Evolutionary conservation across 2,329 filamentous ascomycete genomes (phyloP).

Genomic region (Orbilia oligospora): DNA sequence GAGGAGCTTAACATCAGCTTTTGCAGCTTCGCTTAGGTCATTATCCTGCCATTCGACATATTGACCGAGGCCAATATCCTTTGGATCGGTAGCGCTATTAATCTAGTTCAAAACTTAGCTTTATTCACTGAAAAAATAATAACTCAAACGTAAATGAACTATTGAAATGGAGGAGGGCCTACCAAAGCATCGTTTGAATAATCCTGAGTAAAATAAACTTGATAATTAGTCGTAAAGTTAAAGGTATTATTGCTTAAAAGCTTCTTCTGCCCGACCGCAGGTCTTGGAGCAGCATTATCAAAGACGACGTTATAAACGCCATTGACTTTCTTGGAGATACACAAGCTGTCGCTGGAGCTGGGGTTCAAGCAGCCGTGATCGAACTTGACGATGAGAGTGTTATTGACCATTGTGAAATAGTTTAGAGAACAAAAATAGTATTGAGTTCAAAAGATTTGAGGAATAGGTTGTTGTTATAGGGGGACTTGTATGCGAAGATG

Average conservation of each 20-base stretch:
- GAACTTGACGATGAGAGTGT: constrained; percentile 34
- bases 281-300: constrained; percentile 18
- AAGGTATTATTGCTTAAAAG: constrained; percentile 19
- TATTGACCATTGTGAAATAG: constrained; percentile 29
- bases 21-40: constrained; percentile 12
- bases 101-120: not conserved
- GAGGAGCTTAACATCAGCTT: constrained; percentile 10
- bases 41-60: constrained; percentile 24
- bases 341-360: constrained; percentile 22
- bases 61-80: constrained; percentile 25
- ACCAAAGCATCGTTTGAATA: constrained; percentile 23
- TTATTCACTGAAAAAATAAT: not conserved
- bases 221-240: constrained; percentile 10
- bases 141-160: not conserved
- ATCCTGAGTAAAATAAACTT: constrained; percentile 19
- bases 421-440: constrained; percentile 2
- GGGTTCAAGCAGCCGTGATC: constrained; percentile 17
- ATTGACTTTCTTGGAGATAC: constrained; percentile 32
- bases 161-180: not conserved
- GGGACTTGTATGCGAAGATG: not conserved
- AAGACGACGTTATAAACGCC: constrained; percentile 31
- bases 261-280: constrained; percentile 23
- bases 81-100: constrained; percentile 14
- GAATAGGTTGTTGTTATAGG: not conserved
- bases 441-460: constrained; percentile 4